Percentiles rank a stretch among this genome's conserved stretches.
These are phyloP conservation scores for Fusarium lateritium DNA, from an alignment of 2,329 filamentous ascomycete genomes.

Conservation along the genomic window DNA sequence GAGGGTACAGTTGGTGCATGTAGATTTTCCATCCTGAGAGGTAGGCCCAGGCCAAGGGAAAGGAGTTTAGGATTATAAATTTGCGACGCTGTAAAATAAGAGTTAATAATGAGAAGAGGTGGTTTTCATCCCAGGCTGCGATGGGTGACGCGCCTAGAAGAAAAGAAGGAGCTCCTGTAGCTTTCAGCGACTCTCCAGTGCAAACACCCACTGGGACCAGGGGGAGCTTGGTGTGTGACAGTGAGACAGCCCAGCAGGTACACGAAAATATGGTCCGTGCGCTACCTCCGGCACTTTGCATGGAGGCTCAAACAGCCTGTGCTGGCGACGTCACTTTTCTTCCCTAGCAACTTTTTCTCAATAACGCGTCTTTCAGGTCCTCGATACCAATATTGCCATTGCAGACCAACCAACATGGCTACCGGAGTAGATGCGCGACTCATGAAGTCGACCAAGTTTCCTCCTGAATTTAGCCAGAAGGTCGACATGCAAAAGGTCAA, in stretches of 20 bases:
- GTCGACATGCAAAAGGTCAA: slow-evolving; percentile 99
- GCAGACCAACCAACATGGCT: slow-evolving; percentile 71
- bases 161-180: not conserved
- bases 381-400: slow-evolving; percentile 35
- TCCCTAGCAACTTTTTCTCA: slow-evolving; percentile 42
- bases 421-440: slow-evolving; percentile 90
- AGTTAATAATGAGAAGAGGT: slow-evolving; percentile 24
- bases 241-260: not conserved
- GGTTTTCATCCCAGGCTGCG: slow-evolving; percentile 31
- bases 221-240: slow-evolving; percentile 5
- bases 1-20: slow-evolving; percentile 76
- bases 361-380: slow-evolving; percentile 34
- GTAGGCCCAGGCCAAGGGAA: slow-evolving; percentile 29
- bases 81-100: not conserved
- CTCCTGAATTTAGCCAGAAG: slow-evolving; percentile 92
- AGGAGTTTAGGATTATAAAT: not conserved
- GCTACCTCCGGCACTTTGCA: slow-evolving; percentile 4
- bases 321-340: slow-evolving; percentile 53
- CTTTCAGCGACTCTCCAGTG: slow-evolving; percentile 26
- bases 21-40: slow-evolving; percentile 65
- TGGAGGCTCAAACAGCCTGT: slow-evolving; percentile 13
- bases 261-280: slow-evolving; percentile 32
- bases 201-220: slow-evolving; percentile 11
- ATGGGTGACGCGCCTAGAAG: slow-evolving; percentile 41
- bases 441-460: slow-evolving; percentile 92